phyloP scores from a whole-genome alignment of 345 rosid species.

The Arabidopsis arenosa region DNA sequence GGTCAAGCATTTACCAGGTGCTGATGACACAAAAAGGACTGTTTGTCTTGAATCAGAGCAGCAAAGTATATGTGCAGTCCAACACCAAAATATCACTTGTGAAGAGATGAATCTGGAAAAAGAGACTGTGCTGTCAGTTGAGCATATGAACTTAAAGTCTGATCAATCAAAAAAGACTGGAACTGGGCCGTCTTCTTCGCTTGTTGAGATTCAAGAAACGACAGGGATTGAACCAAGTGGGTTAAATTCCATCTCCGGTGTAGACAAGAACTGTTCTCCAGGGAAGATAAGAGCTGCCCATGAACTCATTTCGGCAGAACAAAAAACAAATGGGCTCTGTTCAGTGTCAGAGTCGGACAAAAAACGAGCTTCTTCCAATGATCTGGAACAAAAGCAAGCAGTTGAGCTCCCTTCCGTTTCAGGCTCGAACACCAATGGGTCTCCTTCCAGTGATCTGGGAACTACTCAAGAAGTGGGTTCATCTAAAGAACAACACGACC shows the following conservation, averaged over 20 bases:
- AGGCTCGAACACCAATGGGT: slow-evolving; percentile 4
- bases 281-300: slow-evolving; percentile 32
- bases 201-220: slow-evolving; percentile 46
- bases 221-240: slow-evolving; percentile 31
- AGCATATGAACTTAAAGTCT: slow-evolving; percentile 25
- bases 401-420: slow-evolving; percentile 27
- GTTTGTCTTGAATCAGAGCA: slow-evolving; percentile 43
- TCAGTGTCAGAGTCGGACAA: slow-evolving; percentile 30
- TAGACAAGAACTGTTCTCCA: slow-evolving; percentile 25
- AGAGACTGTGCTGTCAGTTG: slow-evolving; percentile 28
- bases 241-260: slow-evolving; percentile 21
- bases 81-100: slow-evolving; percentile 19
- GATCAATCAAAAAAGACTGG: slow-evolving; percentile 42
- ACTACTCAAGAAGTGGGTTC: slow-evolving; percentile 36
- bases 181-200: slow-evolving; percentile 35
- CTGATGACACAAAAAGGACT: slow-evolving; percentile 7
- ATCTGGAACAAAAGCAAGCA: slow-evolving; percentile 36
- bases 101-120: slow-evolving; percentile 37
- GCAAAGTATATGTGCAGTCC: slow-evolving; percentile 33
- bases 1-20: slow-evolving; percentile 23
- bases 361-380: slow-evolving; percentile 12
- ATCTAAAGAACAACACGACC: slow-evolving; percentile 26
- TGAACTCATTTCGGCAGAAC: slow-evolving; percentile 35
- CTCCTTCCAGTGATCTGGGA: slow-evolving; percentile 23
- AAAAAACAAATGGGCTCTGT: slow-evolving; percentile 35